phyloP scores from a whole-genome alignment of 1,284 basidiomycete genomes.

The Boletus austroedulis region DNA sequence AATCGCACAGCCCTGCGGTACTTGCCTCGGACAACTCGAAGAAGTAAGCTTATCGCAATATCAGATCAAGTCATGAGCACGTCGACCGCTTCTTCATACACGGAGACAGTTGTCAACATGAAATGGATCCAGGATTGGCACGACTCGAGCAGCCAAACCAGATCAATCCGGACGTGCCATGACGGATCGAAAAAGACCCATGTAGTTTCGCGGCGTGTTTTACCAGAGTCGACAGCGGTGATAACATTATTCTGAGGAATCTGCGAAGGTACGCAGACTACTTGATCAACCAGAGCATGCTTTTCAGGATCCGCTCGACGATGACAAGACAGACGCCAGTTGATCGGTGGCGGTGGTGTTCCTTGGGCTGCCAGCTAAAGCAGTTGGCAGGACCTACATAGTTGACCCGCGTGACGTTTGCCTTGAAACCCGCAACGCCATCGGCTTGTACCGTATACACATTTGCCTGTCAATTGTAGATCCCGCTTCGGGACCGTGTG shows the following conservation, averaged over 20 bases:
- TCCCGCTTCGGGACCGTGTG: too few relatives aligned
- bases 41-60: constrained; percentile 17
- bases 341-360: constrained; percentile 6
- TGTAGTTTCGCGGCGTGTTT: background rate
- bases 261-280: background rate
- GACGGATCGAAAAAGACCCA: background rate
- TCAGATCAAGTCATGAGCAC: constrained; percentile 3
- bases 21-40: constrained; percentile 22
- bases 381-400: background rate
- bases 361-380: constrained; percentile 4
- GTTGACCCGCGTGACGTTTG: constrained; percentile 4
- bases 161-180: background rate
- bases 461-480: too few relatives aligned
- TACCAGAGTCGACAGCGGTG: constrained; percentile 1
- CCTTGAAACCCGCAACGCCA: background rate
- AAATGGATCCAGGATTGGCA: constrained; percentile 15
- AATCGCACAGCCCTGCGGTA: constrained; percentile 7
- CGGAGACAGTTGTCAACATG: constrained; percentile 1
- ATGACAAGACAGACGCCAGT: constrained; percentile 7
- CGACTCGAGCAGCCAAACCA: background rate
- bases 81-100: constrained; percentile 10
- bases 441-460: background rate
- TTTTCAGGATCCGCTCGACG: constrained; percentile 6
- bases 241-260: background rate
- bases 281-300: background rate